These are phyloP conservation scores for Synchytrium microbalum DNA, from an alignment of 371 early-diverging fungal genomes.

Conservation along the genomic window DNA sequence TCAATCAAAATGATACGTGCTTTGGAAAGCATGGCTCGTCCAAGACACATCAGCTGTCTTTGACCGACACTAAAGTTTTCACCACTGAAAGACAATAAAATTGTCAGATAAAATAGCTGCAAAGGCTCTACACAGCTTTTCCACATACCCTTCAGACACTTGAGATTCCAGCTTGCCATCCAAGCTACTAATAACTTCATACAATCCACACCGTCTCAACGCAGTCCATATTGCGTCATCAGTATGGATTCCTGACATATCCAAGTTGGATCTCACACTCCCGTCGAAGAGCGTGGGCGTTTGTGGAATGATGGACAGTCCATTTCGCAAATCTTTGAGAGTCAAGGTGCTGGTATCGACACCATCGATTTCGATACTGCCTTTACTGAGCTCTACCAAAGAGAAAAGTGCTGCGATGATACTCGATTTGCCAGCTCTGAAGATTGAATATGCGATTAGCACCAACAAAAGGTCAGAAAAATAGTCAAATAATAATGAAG, in stretches of 20 bases:
- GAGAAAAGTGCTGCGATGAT: constrained; percentile 82
- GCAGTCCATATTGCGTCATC: constrained; percentile 21
- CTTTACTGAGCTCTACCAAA: constrained; percentile 72
- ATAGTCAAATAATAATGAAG: no score
- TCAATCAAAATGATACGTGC: constrained; percentile 34
- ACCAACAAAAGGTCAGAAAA: no score
- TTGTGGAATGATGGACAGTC: constrained; percentile 40
- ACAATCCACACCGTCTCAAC: no score
- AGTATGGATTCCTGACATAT: constrained; percentile 23
- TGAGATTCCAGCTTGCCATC: constrained; percentile 6
- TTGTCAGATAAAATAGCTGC: no score
- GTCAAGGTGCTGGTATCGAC: constrained; percentile 65
- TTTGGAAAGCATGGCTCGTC: constrained; percentile 35
- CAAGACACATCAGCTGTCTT: constrained; percentile 46
- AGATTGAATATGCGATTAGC: no score
- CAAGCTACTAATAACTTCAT: constrained; percentile 14
- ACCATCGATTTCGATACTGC: constrained; percentile 62
- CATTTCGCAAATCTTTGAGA: constrained; percentile 60
- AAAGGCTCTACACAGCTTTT: no score
- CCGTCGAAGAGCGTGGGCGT: constrained; percentile 15
- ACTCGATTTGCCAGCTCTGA: constrained; percentile 87
- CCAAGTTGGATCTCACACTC: constrained; percentile 43
- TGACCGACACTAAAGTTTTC: constrained; percentile 80
- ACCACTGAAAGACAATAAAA: no score
- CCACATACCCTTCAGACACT: constrained; percentile 14